Conservation (phyloP, 2,329 filamentous ascomycete species). For the Stachybotrys chlorohalonatus region DNA sequence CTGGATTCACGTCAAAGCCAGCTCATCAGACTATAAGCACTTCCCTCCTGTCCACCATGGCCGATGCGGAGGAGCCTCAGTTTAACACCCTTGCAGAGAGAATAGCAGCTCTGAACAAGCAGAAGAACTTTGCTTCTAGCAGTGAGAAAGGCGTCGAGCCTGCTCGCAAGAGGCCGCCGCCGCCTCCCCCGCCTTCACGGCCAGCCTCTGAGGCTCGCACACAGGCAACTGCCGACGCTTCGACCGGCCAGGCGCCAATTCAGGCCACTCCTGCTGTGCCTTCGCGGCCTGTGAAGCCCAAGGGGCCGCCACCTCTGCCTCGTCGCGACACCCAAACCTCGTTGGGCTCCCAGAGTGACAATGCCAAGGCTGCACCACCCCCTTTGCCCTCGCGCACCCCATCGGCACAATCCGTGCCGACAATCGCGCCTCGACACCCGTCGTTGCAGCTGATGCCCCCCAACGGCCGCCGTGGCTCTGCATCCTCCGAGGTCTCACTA, state of each 20-base stretch:
- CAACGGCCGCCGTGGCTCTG: conserved; percentile 41
- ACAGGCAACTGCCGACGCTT: conserved; percentile 25
- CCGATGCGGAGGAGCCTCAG: conserved; percentile 52
- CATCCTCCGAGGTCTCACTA: conserved; percentile 48
- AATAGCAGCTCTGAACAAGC: conserved; percentile 54
- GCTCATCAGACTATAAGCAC: neutral
- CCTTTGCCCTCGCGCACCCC: conserved; percentile 15
- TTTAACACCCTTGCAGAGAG: conserved; percentile 53
- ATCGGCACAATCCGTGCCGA: conserved; percentile 6
- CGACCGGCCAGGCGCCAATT: conserved; percentile 14
- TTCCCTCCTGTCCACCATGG: conserved; percentile 30
- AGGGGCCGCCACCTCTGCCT: conserved; percentile 26
- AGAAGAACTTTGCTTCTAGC: conserved; percentile 42
- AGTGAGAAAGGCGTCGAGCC: conserved; percentile 23
- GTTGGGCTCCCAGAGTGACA: neutral
- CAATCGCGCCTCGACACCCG: conserved; percentile 33
- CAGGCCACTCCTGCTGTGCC: conserved; percentile 28
- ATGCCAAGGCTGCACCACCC: conserved; percentile 14
- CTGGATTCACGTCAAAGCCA: neutral
- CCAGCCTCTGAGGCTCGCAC: conserved; percentile 26
- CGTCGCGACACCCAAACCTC: conserved; percentile 15
- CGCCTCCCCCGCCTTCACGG: conserved; percentile 31
- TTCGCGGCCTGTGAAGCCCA: conserved; percentile 20
- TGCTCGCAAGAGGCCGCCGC: conserved; percentile 30
- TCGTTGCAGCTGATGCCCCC: conserved; percentile 31